Conservation (phyloP, 2,329 filamentous ascomycete genomes). For the Mycosphaerella sp. region DNA sequence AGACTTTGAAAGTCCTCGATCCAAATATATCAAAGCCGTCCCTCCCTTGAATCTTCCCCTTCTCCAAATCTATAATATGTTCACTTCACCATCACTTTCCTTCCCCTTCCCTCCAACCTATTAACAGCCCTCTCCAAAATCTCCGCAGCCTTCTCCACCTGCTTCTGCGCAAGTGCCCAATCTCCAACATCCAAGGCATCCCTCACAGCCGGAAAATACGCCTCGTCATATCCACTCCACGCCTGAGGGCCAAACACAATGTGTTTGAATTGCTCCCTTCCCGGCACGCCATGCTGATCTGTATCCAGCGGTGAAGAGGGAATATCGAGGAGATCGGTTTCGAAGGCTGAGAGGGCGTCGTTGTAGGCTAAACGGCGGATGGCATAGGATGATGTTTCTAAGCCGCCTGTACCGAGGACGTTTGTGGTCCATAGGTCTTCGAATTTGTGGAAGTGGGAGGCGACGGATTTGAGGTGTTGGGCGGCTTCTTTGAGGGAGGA, state of each 20-base stretch:
- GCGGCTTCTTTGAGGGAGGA: constrained; percentile 59
- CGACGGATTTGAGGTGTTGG: constrained; percentile 52
- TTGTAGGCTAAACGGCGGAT: constrained; percentile 70
- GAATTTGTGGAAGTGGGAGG: constrained; percentile 66
- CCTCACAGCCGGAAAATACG: constrained; percentile 75
- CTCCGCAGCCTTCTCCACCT: constrained; percentile 64
- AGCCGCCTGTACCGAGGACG: constrained; percentile 62
- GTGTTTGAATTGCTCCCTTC: constrained; percentile 90
- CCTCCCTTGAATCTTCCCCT: too few relatives aligned
- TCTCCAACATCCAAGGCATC: constrained; percentile 69
- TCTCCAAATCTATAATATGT: too few relatives aligned
- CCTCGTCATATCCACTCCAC: constrained; percentile 64
- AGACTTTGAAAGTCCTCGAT: too few relatives aligned
- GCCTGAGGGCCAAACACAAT: constrained; percentile 77
- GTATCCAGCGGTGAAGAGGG: constrained; percentile 35
- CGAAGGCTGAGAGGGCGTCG: constrained; percentile 70
- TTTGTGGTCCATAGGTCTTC: constrained; percentile 69
- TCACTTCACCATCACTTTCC: neutral
- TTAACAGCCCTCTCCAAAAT: constrained; percentile 59
- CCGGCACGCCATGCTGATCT: constrained; percentile 52
- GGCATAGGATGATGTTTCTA: constrained; percentile 65
- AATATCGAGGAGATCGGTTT: constrained; percentile 74
- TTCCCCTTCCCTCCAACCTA: constrained; percentile 33
- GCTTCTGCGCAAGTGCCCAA: constrained; percentile 60
- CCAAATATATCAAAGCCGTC: too few relatives aligned